phyloP scores from a whole-genome alignment of 352 stramenopile species.

The Albugo candida region DNA sequence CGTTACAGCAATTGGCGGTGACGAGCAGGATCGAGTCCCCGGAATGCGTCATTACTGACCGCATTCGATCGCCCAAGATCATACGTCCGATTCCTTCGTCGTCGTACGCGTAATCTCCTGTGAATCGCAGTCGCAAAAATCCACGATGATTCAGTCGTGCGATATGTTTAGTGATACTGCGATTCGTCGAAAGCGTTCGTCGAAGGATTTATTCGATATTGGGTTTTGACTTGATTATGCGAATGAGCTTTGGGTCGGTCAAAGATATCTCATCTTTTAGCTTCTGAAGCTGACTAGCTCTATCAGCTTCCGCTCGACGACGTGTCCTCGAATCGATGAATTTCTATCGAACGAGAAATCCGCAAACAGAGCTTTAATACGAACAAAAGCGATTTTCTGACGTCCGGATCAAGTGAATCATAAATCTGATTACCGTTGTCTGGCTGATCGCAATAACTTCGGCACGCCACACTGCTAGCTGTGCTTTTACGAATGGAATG shows the following conservation, averaged over 20 bases:
- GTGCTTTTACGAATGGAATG: conserved; percentile 71
- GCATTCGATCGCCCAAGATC: conserved; percentile 25
- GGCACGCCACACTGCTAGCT: conserved; percentile 64
- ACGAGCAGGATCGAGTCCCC: conserved; percentile 75
- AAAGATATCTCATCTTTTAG: not conserved
- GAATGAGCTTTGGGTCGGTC: not conserved
- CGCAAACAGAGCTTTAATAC: conserved; percentile 43
- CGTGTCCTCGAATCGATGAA: conserved; percentile 27
- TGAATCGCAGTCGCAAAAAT: conserved; percentile 61
- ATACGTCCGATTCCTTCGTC: conserved; percentile 11
- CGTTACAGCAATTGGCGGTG: conserved; percentile 69
- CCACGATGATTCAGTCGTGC: conserved; percentile 13
- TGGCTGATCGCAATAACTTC: conserved; percentile 77
- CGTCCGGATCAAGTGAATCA: conserved; percentile 27
- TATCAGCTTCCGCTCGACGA: conserved; percentile 28
- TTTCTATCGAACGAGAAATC: conserved; percentile 31
- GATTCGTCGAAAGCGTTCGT: conserved; percentile 18
- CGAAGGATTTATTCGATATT: conserved; percentile 48
- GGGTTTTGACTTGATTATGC: conserved; percentile 16
- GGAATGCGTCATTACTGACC: conserved; percentile 64
- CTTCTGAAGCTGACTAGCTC: not conserved
- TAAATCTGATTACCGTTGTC: conserved; percentile 30
- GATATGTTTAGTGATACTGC: not conserved
- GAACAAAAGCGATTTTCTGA: conserved; percentile 20
- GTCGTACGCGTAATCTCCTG: conserved; percentile 53